Evolutionary conservation across 805 yeast species (phyloP).

Genomic region (Metschnikowia koreensis): DNA sequence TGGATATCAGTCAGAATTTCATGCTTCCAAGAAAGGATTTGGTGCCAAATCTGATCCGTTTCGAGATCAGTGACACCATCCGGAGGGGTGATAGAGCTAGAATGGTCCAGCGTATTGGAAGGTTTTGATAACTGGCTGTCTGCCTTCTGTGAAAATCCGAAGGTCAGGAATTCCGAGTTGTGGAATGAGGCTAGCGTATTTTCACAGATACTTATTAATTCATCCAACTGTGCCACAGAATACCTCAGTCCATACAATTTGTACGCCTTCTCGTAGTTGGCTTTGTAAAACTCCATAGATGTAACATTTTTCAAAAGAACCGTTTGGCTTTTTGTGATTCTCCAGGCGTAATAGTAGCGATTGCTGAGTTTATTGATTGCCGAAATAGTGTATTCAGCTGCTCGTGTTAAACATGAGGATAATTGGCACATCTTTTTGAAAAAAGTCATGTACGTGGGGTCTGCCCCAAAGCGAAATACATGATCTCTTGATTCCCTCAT

Average conservation of each 20-base stretch:
- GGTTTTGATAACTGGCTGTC: conserved; percentile 8
- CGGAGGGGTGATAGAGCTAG: conserved; percentile 4
- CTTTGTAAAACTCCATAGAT: conserved; percentile 31
- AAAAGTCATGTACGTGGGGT: conserved; percentile 8
- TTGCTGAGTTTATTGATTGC: conserved; percentile 45
- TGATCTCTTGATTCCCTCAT: conserved; percentile 24
- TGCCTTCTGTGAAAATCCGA: conserved; percentile 13
- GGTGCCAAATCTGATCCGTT: conserved; percentile 37
- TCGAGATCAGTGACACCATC: conserved; percentile 24
- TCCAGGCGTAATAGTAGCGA: conserved; percentile 66
- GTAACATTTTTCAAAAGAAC: conserved; percentile 38
- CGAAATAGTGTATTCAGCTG: conserved; percentile 23
- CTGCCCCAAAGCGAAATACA: conserved; percentile 9
- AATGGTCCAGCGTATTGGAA: background rate
- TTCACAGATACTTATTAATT: conserved; percentile 21
- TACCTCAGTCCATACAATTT: conserved; percentile 16
- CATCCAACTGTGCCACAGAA: conserved; percentile 24
- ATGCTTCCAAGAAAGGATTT: conserved; percentile 30
- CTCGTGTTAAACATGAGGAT: conserved; percentile 20
- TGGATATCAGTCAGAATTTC: conserved; percentile 15
- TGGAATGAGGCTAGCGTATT: conserved; percentile 14
- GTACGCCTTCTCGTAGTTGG: conserved; percentile 17
- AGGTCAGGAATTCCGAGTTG: conserved; percentile 12
- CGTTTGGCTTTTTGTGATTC: conserved; percentile 57
- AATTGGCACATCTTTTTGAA: conserved; percentile 16